Conservation (phyloP, 768 basidiomycete genomes). For the Myochromella boudieri region DNA sequence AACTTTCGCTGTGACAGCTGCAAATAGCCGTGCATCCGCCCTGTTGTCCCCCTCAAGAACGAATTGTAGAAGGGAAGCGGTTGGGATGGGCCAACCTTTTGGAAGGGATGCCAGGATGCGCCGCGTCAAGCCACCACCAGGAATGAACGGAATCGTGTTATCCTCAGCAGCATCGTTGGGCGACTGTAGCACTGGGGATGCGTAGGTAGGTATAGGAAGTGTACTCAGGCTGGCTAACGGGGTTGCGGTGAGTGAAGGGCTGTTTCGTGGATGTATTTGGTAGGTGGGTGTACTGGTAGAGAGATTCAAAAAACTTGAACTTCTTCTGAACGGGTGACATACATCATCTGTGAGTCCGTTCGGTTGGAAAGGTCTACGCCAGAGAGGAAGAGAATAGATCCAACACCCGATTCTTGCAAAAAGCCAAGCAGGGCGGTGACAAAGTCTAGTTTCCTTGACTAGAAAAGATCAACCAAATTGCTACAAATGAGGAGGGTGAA, state of each 20-base stretch:
- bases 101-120: slow-evolving; percentile 63
- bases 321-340: slow-evolving; percentile 21
- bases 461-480: slow-evolving; percentile 4
- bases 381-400: slow-evolving; percentile 61
- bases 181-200: slow-evolving; percentile 43
- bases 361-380: slow-evolving; percentile 76
- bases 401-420: slow-evolving; percentile 46
- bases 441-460: slow-evolving; percentile 73
- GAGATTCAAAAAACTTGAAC: not conserved
- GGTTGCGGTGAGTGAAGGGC: slow-evolving; percentile 43
- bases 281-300: slow-evolving; percentile 61
- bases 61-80: slow-evolving; percentile 66
- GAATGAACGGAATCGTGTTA: slow-evolving; percentile 63
- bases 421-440: slow-evolving; percentile 57
- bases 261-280: slow-evolving; percentile 45
- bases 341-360: slow-evolving; percentile 80
- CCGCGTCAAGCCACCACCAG: slow-evolving; percentile 73
- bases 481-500: not conserved
- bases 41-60: slow-evolving; percentile 84
- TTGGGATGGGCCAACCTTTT: slow-evolving; percentile 48
- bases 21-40: slow-evolving; percentile 64
- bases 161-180: slow-evolving; percentile 21
- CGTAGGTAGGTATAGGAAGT: slow-evolving; percentile 56
- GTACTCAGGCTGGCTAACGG: slow-evolving; percentile 41
- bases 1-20: slow-evolving; percentile 50